Percentiles rank a stretch among this genome's conserved stretches.
Evolutionary conservation across 2,329 filamentous ascomycete species (phyloP).

Genomic region (Aspergillus clavatus): DNA sequence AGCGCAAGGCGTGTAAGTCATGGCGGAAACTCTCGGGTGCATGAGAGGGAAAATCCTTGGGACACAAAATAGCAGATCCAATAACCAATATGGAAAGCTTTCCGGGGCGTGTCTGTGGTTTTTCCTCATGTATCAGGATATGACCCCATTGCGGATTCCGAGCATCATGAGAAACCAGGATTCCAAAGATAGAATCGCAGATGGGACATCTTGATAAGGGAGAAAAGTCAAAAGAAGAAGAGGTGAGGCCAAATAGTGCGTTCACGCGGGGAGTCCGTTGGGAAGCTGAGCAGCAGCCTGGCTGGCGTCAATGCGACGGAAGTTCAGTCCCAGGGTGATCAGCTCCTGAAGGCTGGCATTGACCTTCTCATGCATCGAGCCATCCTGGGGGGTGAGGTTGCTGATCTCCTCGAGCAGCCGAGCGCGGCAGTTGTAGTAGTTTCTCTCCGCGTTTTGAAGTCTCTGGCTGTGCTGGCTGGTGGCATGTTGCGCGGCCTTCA

Average conservation of each 20-base stretch:
- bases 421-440: slow-evolving; percentile 39
- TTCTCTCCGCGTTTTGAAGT: slow-evolving; percentile 40
- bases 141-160: slow-evolving; percentile 4
- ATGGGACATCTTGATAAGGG: neutral
- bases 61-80: slow-evolving; percentile 6
- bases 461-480: slow-evolving; percentile 35
- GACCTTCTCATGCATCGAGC: slow-evolving; percentile 40
- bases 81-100: slow-evolving; percentile 1
- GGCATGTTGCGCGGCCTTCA: slow-evolving; percentile 31
- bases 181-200: neutral
- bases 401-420: slow-evolving; percentile 37
- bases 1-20: neutral
- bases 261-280: slow-evolving; percentile 33
- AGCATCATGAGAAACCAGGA: slow-evolving; percentile 5
- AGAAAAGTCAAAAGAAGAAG: neutral
- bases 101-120: slow-evolving; percentile 10
- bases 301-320: slow-evolving; percentile 40
- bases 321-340: slow-evolving; percentile 40
- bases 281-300: slow-evolving; percentile 34
- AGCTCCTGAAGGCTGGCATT: slow-evolving; percentile 43
- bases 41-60: neutral
- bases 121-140: slow-evolving; percentile 1
- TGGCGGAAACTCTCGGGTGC: neutral
- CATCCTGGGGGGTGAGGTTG: slow-evolving; percentile 38
- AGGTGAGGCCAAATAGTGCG: slow-evolving; percentile 5